Conservation (phyloP, 805 yeast species). For the Candida multigemmis region DNA sequence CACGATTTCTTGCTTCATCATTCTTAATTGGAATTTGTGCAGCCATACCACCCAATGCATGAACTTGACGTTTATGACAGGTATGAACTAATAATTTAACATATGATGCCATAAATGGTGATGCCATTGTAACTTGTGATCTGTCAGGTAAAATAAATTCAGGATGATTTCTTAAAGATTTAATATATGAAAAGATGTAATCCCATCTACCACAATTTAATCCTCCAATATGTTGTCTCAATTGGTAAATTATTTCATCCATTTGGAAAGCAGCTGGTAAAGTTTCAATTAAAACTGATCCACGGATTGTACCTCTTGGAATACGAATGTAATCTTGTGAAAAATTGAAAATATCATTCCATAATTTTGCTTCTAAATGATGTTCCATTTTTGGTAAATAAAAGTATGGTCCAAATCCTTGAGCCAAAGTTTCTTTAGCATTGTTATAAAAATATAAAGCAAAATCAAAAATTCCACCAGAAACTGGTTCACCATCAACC, state of each 20-base stretch:
- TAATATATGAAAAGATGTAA: conserved; percentile 74
- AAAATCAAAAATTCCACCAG: conserved; percentile 73
- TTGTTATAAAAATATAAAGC: conserved; percentile 73
- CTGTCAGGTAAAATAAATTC: conserved; percentile 70
- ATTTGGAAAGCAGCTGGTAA: conserved; percentile 81
- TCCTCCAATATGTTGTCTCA: conserved; percentile 71
- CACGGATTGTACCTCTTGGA: conserved; percentile 71
- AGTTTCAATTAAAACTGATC: conserved; percentile 76
- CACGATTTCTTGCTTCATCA: conserved; percentile 52
- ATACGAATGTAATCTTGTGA: conserved; percentile 65
- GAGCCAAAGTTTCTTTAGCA: conserved; percentile 49
- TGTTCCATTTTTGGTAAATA: conserved; percentile 84
- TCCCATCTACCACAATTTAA: conserved; percentile 89
- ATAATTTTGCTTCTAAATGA: conserved; percentile 70
- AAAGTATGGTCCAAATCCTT: conserved; percentile 75
- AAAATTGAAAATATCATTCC: conserved; percentile 74
- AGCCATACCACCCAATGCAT: conserved; percentile 90
- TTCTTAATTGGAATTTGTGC: conserved; percentile 77
- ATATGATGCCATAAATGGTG: conserved; percentile 74
- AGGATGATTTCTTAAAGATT: conserved; percentile 61
- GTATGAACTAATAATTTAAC: conserved; percentile 65
- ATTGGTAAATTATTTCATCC: conserved; percentile 74
- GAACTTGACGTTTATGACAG: conserved; percentile 72
- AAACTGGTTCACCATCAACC: conserved; percentile 68
- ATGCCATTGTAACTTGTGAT: conserved; percentile 69